Percentiles rank a stretch among this genome's conserved stretches.
These are phyloP conservation scores for Aristolochia californica DNA, from an alignment of 164 flowering plant genomes.

Conservation along the genomic window DNA sequence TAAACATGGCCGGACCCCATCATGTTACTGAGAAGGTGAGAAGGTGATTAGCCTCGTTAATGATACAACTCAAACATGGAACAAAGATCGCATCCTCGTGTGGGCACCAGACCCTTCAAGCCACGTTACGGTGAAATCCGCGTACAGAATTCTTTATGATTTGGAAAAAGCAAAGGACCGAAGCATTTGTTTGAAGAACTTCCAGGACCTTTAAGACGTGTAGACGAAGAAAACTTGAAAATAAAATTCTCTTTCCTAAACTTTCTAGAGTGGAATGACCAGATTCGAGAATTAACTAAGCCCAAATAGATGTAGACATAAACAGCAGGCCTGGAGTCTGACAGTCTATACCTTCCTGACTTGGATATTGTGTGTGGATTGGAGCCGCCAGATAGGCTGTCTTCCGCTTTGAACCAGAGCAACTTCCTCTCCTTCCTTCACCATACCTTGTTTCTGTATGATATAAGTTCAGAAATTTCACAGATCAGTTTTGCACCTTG, in stretches of 20 bases:
- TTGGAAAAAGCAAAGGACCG: no score
- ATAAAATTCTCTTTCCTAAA: background rate
- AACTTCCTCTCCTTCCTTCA: conserved; percentile 85
- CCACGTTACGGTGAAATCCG: no score
- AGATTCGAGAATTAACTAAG: background rate
- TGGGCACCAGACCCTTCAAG: no score
- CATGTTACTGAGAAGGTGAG: no score
- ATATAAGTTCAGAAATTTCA: background rate
- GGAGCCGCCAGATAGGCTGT: conserved; percentile 90
- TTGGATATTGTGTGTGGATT: conserved; percentile 92
- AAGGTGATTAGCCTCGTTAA: no score
- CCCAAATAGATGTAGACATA: background rate
- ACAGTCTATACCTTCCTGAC: conserved; percentile 56
- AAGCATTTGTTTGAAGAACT: no score
- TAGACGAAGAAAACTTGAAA: background rate
- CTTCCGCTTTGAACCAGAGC: conserved; percentile 92
- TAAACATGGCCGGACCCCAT: no score
- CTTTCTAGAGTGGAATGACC: background rate
- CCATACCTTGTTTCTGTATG: conserved; percentile 78
- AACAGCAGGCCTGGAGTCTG: background rate
- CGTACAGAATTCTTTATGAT: no score
- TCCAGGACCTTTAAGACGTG: no score
- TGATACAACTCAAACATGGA: no score
- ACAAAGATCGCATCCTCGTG: no score
- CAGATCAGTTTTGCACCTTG: background rate